Evolutionary conservation across 73 alveolate genomes (phyloP).

Genomic region (Symbiodinium natans): DNA sequence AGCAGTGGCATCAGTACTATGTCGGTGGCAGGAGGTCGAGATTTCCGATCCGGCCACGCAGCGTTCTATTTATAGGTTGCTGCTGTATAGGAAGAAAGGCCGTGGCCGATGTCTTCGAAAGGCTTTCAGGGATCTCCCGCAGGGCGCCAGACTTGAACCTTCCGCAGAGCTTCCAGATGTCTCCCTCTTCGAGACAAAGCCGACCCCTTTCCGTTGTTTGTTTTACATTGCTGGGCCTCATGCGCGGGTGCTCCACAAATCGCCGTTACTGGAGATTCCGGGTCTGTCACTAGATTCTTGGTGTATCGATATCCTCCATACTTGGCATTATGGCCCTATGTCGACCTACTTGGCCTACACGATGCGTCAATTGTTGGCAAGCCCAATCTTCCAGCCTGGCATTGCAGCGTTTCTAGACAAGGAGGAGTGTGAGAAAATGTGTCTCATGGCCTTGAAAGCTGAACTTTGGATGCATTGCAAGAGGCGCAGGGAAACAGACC

Average conservation of each 20-base stretch:
- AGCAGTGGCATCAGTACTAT: neutral
- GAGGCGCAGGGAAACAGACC: neutral
- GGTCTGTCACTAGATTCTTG: neutral
- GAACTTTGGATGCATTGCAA: neutral
- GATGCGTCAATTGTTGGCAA: neutral
- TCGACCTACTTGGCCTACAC: neutral
- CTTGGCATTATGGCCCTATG: neutral
- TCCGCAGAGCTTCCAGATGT: neutral
- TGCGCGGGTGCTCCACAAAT: neutral
- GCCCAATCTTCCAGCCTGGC: neutral
- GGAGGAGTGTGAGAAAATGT: neutral
- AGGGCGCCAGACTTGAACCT: neutral
- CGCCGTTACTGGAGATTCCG: neutral
- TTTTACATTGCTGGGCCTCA: neutral
- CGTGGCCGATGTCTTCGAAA: neutral
- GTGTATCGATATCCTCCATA: neutral
- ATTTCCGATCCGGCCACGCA: neutral
- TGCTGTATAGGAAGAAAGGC: neutral
- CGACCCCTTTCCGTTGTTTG: neutral
- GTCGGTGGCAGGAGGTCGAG: neutral
- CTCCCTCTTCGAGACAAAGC: neutral
- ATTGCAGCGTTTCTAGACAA: neutral
- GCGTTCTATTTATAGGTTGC: neutral
- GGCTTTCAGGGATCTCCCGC: neutral
- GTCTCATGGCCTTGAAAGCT: constrained; percentile 4